Base-by-base conservation (phyloP, 805 yeast genomes). In the Starmera caribaea region DNA sequence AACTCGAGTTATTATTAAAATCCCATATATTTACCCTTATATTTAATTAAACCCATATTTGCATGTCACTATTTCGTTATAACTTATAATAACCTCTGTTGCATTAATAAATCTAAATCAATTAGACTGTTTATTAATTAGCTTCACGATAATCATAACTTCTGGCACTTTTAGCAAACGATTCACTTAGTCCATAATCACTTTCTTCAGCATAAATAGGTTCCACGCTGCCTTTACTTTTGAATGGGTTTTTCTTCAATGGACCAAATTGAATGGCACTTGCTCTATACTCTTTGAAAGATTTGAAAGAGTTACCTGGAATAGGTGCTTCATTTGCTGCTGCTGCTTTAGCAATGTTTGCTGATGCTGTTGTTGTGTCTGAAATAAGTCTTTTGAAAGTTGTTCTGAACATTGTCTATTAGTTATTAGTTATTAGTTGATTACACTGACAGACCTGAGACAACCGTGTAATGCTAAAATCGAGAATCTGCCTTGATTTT, bases 201-300 rank as follows among this genome's bases (percentile, higher is more conserved):
- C n/a, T 17, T 10, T 33, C 35, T 15, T 33, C 35, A 12, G 35
- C 35, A 16, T 31, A 31, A 9, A 14, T 15, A 5, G 15, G 17
- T 11, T 14, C 33, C 10, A 33, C 12, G 9, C n/a, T 13, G 4
- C 28, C 28, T 17, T 33, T 33, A 9, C 29, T 3, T 8, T 16
- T 17, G n/a, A 33, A 33, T 13, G 35, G 35, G 13, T 43, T 45
- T 44, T 52, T 54, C 13, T 48, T 58, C 41, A 62, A 46, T 9
- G 66, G 68, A 16, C 68, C 68, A 42, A 61, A 63, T 34, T 60
- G 61, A 41, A 54, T 59, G 11, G 66, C 65, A 16, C 52, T 51
- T 43, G 57, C 59, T 49, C 68, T 60, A 45, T 62, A 62, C 40
- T 62, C 66, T 30, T 58, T 56, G 42, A 62, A 62, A 0, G 63